Percentiles rank a stretch among this genome's conserved stretches.
phyloP scores from a whole-genome alignment of 805 yeast genomes.

The Starmerella geochares region DNA sequence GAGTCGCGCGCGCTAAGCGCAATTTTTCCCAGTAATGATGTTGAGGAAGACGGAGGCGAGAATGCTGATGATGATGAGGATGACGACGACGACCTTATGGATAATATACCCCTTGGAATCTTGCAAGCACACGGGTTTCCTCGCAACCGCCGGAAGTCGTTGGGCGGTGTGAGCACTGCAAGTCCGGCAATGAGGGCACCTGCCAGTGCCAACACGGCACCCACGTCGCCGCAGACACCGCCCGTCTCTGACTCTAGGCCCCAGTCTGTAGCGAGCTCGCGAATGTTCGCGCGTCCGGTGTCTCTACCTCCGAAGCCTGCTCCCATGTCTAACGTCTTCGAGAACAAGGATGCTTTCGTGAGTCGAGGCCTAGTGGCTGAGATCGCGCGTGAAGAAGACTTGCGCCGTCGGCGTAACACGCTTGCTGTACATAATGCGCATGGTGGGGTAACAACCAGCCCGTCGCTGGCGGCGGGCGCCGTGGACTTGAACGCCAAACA shows the following conservation, averaged over 20 bases:
- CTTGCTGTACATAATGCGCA: slow-evolving; percentile 12
- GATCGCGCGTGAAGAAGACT: slow-evolving; percentile 35
- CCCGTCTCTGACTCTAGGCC: slow-evolving; percentile 2
- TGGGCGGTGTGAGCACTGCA: not conserved
- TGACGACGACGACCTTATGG: slow-evolving; percentile 34
- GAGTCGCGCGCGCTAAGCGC: slow-evolving; percentile 5
- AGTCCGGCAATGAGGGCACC: not conserved
- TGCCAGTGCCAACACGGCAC: not conserved
- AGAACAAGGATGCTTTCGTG: slow-evolving; percentile 14
- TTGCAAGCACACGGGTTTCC: slow-evolving; percentile 36
- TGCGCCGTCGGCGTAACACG: slow-evolving; percentile 28
- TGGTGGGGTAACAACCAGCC: not conserved
- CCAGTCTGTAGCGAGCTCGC: slow-evolving; percentile 12
- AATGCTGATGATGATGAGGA: slow-evolving; percentile 27
- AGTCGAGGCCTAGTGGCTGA: slow-evolving; percentile 35
- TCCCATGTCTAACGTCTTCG: slow-evolving; percentile 25
- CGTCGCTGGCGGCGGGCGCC: not conserved
- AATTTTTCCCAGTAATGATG: not conserved
- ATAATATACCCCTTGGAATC: slow-evolving; percentile 35
- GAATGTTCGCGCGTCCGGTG: slow-evolving; percentile 2
- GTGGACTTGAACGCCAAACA: not conserved
- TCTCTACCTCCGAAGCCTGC: not conserved
- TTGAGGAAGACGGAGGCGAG: slow-evolving; percentile 13
- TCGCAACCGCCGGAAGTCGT: slow-evolving; percentile 5
- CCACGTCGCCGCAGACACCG: slow-evolving; percentile 6